phyloP scores from a whole-genome alignment of 2,329 filamentous ascomycete genomes.

The Scytalidium sp. region DNA sequence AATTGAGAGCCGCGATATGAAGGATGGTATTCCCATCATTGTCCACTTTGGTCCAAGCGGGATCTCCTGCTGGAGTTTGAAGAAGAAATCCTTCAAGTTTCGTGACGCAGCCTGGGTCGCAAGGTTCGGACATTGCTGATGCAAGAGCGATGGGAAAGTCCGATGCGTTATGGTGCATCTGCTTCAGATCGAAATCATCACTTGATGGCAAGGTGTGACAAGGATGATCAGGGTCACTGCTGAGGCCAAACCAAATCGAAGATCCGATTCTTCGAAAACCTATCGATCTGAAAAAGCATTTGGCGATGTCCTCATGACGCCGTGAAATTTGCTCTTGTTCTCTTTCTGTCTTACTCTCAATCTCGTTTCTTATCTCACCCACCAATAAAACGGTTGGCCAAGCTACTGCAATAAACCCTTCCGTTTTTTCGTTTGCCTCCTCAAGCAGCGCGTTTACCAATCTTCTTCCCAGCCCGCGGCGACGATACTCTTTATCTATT shows the following conservation, averaged over 20 bases:
- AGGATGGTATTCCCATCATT: constrained; percentile 11
- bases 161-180: too few species aligned
- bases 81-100: too few species aligned
- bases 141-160: too few species aligned
- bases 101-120: too few species aligned
- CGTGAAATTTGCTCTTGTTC: constrained; percentile 12
- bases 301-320: constrained; percentile 11
- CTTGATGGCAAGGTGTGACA: constrained; percentile 14
- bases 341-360: constrained; percentile 14
- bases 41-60: constrained; percentile 15
- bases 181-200: constrained; percentile 24
- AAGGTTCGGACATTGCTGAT: too few species aligned
- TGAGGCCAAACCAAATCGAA: constrained; percentile 28
- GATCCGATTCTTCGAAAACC: constrained; percentile 31
- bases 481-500: constrained; percentile 17
- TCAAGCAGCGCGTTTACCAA: constrained; percentile 28
- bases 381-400: too few species aligned
- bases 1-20: constrained; percentile 15
- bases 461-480: constrained; percentile 29
- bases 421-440: constrained; percentile 6
- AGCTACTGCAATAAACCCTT: too few species aligned
- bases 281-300: constrained; percentile 24
- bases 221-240: constrained; percentile 21
- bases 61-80: too few species aligned
- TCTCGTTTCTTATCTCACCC: constrained; percentile 21